Evolutionary conservation across 2,329 filamentous ascomycete genomes (phyloP).

Genomic region (Cladosporium sp.): DNA sequence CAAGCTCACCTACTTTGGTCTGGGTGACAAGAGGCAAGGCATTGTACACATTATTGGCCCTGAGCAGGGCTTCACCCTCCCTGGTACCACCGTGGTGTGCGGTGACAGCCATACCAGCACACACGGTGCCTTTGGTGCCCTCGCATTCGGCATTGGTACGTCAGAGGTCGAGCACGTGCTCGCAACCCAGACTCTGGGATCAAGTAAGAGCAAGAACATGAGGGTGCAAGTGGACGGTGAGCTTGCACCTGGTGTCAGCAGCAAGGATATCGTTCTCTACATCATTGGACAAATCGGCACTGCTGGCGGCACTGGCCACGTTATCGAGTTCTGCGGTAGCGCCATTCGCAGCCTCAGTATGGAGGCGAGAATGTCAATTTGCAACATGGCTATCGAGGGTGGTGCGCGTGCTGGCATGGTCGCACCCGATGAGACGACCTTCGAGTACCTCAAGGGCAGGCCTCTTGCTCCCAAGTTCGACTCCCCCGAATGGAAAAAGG

Average conservation of each 20-base stretch:
- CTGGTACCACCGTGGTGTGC: slow-evolving; percentile 94
- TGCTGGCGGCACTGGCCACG: slow-evolving; percentile 87
- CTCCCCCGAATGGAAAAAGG: slow-evolving; percentile 86
- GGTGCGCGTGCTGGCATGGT: slow-evolving; percentile 96
- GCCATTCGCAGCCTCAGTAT: slow-evolving; percentile 88
- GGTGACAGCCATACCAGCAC: slow-evolving; percentile 98
- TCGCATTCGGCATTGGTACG: slow-evolving; percentile 96
- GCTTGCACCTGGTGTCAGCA: slow-evolving; percentile 86
- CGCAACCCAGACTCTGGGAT: slow-evolving; percentile 92
- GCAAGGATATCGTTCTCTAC: slow-evolving; percentile 92
- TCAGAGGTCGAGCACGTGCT: slow-evolving; percentile 98
- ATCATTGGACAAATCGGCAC: slow-evolving; percentile 94
- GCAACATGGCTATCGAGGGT: slow-evolving; percentile 98
- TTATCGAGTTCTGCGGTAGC: slow-evolving; percentile 97
- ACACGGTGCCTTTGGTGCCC: slow-evolving; percentile 91
- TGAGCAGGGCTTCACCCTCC: slow-evolving; percentile 97
- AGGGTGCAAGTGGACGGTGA: slow-evolving; percentile 91
- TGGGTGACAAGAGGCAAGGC: slow-evolving; percentile 93
- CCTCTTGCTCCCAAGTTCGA: slow-evolving; percentile 84
- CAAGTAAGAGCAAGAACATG: slow-evolving; percentile 98
- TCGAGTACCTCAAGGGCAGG: slow-evolving; percentile 90
- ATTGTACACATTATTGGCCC: slow-evolving; percentile 98
- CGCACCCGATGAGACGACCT: slow-evolving; percentile 89
- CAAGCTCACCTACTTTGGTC: slow-evolving; percentile 93
- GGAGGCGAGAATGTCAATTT: slow-evolving; percentile 98